Evolutionary conservation across 345 rosid species (phyloP).

Genomic region (Euphorbia lathyris): DNA sequence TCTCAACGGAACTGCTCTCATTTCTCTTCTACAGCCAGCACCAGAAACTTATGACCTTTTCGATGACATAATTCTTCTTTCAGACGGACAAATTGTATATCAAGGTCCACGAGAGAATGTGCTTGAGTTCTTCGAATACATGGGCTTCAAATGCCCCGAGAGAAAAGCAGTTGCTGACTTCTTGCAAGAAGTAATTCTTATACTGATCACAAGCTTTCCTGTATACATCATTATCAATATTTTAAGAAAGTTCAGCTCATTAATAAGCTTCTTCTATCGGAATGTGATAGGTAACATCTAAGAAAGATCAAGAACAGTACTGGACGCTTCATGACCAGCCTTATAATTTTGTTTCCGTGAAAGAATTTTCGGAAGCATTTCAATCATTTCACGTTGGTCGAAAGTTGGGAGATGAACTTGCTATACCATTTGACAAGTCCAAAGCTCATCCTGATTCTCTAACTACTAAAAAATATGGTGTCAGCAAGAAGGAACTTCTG

Average conservation of each 20-base stretch:
- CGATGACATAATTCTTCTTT: constrained; percentile 65
- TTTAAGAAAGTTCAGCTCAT: not conserved
- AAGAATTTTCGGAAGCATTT: constrained; percentile 59
- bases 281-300: constrained; percentile 43
- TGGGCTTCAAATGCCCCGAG: constrained; percentile 65
- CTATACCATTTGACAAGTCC: constrained; percentile 62
- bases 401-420: constrained; percentile 55
- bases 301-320: constrained; percentile 72
- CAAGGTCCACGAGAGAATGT: constrained; percentile 64
- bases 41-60: constrained; percentile 68
- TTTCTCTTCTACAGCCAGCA: constrained; percentile 83
- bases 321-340: constrained; percentile 57
- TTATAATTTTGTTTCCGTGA: constrained; percentile 48
- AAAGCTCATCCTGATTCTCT: constrained; percentile 63
- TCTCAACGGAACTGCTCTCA: constrained; percentile 60
- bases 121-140: constrained; percentile 53
- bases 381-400: constrained; percentile 56
- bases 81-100: constrained; percentile 69
- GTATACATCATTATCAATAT: not conserved
- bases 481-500: constrained; percentile 50
- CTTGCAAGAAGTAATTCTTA: constrained; percentile 54
- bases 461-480: constrained; percentile 58
- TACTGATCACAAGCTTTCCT: not conserved
- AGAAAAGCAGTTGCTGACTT: constrained; percentile 78
- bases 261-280: not conserved